Conservation (phyloP, 192 early-diverging fungal genomes). For the Coemansia umbellata region DNA sequence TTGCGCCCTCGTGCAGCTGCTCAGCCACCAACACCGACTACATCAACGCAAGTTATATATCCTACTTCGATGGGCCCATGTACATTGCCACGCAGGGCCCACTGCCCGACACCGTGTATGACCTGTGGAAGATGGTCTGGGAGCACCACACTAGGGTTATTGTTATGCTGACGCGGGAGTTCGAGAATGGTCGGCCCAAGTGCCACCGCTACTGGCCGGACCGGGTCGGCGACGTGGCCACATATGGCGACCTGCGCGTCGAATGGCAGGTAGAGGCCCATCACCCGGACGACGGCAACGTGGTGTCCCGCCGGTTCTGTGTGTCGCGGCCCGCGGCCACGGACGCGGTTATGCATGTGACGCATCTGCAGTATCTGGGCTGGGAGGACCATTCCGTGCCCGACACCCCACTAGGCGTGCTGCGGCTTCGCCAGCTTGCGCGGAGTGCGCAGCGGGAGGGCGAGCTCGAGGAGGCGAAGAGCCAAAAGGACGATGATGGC, state of each 20-base stretch:
- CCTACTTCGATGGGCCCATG: slow-evolving; percentile 43
- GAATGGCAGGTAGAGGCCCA: slow-evolving; percentile 53
- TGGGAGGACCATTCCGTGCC: slow-evolving; percentile 86
- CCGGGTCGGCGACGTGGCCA: slow-evolving; percentile 25
- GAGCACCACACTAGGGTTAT: slow-evolving; percentile 73
- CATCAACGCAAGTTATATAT: slow-evolving; percentile 82
- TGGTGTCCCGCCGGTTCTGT: slow-evolving; percentile 57
- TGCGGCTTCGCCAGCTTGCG: slow-evolving; percentile 57
- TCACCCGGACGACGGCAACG: slow-evolving; percentile 49
- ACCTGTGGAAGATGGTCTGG: slow-evolving; percentile 91
- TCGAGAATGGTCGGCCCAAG: slow-evolving; percentile 68
- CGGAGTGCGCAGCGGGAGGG: slow-evolving; percentile 33
- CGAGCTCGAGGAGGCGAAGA: neutral
- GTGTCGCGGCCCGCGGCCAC: slow-evolving; percentile 27
- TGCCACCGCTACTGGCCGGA: slow-evolving; percentile 87
- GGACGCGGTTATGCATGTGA: slow-evolving; percentile 43
- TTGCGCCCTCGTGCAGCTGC: neutral
- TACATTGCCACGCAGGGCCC: slow-evolving; percentile 95
- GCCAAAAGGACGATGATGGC: neutral
- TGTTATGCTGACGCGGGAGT: slow-evolving; percentile 84
- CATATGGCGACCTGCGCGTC: slow-evolving; percentile 56
- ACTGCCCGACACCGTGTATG: slow-evolving; percentile 62
- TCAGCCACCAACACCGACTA: slow-evolving; percentile 53
- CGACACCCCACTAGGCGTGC: slow-evolving; percentile 53
- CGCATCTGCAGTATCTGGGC: slow-evolving; percentile 70